A percentile compares a stretch with the other conserved stretches of the same genome.
These are phyloP conservation scores for Cyclotella baltica DNA, from an alignment of 108 stramenopile species.

Conservation along the genomic window DNA sequence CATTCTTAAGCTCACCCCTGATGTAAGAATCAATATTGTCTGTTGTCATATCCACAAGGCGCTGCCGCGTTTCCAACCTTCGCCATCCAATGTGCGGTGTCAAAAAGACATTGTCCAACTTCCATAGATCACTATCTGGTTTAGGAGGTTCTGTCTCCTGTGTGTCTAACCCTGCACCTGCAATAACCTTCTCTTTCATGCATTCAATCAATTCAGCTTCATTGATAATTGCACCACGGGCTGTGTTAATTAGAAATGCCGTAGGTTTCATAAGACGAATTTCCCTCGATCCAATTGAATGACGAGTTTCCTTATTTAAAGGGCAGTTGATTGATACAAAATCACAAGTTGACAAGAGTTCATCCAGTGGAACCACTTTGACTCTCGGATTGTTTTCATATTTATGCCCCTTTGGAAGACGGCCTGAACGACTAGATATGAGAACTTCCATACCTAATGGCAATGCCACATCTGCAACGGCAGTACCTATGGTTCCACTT, in stretches of 20 bases:
- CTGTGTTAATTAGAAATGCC: conserved; percentile 91
- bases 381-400: conserved; percentile 62
- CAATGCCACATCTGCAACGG: conserved; percentile 82
- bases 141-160: conserved; percentile 76
- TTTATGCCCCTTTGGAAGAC: conserved; percentile 64
- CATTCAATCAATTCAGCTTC: conserved; percentile 81
- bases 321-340: conserved; percentile 90
- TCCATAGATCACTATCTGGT: conserved; percentile 71
- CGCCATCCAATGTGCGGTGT: conserved; percentile 93
- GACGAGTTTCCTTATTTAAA: conserved; percentile 82
- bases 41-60: conserved; percentile 88
- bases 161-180: conserved; percentile 87
- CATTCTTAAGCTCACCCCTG: conserved; percentile 42
- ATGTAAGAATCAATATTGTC: conserved; percentile 80
- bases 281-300: conserved; percentile 76
- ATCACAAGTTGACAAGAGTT: conserved; percentile 74
- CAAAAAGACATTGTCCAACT: conserved; percentile 76
- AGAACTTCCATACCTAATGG: conserved; percentile 90
- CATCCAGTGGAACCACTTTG: conserved; percentile 56
- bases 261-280: conserved; percentile 86
- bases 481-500: conserved; percentile 85
- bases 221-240: conserved; percentile 88
- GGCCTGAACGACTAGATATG: conserved; percentile 70
- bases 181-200: conserved; percentile 73
- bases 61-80: conserved; percentile 88